Percentiles rank a stretch among this genome's conserved stretches.
Conservation (phyloP, 2,329 filamentous ascomycete genomes). For the Penicillium concentricum region DNA sequence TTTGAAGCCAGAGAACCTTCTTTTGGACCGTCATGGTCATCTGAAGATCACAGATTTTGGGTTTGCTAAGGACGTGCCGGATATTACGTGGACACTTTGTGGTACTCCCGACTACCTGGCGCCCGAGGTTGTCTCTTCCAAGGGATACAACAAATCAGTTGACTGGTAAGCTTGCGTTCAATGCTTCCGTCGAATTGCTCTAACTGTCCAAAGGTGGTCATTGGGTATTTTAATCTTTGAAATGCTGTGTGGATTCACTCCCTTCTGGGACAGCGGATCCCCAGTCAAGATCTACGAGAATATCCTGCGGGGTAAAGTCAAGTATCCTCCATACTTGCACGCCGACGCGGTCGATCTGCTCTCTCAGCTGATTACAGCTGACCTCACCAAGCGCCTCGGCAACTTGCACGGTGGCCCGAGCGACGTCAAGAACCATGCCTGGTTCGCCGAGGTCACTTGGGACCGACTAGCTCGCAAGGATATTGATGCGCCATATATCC, state of each 20-base stretch:
- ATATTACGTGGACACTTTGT: conserved; percentile 98
- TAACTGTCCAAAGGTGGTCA: conserved; percentile 76
- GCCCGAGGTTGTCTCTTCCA: conserved; percentile 97
- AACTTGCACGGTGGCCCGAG: conserved; percentile 88
- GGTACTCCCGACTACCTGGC: conserved; percentile 97
- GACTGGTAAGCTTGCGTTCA: conserved; percentile 72
- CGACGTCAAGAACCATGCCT: conserved; percentile 92
- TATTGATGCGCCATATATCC: conserved; percentile 96
- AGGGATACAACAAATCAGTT: conserved; percentile 99
- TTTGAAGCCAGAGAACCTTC: conserved; percentile 89
- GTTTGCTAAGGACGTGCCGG: conserved; percentile 95
- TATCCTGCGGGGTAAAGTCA: conserved; percentile 91
- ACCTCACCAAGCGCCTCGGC: conserved; percentile 90
- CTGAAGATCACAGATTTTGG: conserved; percentile 98
- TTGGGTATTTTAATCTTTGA: conserved; percentile 97
- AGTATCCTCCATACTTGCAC: conserved; percentile 95
- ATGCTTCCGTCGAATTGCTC: conserved; percentile 1
- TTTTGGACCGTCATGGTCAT: conserved; percentile 89
- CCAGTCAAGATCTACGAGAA: conserved; percentile 99
- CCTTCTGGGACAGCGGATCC: conserved; percentile 97
- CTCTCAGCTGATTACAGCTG: conserved; percentile 87
- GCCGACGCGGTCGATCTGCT: conserved; percentile 90
- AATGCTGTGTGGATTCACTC: conserved; percentile 98
- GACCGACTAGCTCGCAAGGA: conserved; percentile 91
- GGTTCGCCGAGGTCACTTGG: conserved; percentile 98